phyloP scores from a whole-genome alignment of 2,329 filamentous ascomycete species.

The Geoglossum cookeanum region DNA sequence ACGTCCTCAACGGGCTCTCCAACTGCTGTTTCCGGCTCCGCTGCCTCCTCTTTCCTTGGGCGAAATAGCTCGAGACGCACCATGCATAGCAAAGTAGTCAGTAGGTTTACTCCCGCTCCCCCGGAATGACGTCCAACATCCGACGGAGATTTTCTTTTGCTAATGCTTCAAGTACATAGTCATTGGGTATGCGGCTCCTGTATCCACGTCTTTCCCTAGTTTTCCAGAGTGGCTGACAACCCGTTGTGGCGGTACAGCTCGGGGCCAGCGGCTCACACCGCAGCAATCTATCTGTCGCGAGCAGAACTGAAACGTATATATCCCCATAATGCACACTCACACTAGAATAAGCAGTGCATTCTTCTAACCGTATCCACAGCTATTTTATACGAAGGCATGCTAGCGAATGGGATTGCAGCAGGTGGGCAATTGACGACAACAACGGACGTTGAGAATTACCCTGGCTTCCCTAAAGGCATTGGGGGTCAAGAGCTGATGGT shows the following conservation, averaged over 20 bases:
- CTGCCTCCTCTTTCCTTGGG: slow-evolving; percentile 19
- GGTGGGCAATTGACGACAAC: slow-evolving; percentile 96
- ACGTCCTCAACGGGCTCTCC: slow-evolving; percentile 20
- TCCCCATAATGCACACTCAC: background rate
- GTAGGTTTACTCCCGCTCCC: slow-evolving; percentile 31
- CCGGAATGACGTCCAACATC: background rate
- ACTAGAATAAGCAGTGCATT: background rate
- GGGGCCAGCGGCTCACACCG: slow-evolving; percentile 91
- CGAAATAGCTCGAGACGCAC: slow-evolving; percentile 26
- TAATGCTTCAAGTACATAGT: slow-evolving; percentile 15
- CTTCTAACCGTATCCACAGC: slow-evolving; percentile 27
- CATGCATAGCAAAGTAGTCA: slow-evolving; percentile 89
- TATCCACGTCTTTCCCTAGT: slow-evolving; percentile 9
- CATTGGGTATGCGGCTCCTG: slow-evolving; percentile 17
- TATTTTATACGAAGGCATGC: slow-evolving; percentile 92
- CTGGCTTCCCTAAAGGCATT: slow-evolving; percentile 79
- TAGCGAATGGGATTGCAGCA: slow-evolving; percentile 89
- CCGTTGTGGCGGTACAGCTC: slow-evolving; percentile 43
- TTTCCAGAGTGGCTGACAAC: slow-evolving; percentile 28
- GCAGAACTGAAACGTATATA: slow-evolving; percentile 69
- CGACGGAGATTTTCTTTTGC: slow-evolving; percentile 5
- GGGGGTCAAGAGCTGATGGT: slow-evolving; percentile 78
- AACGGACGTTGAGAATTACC: slow-evolving; percentile 96
- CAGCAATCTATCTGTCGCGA: slow-evolving; percentile 86
- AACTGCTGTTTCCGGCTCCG: slow-evolving; percentile 16